Conservation (phyloP, 2,329 filamentous ascomycete genomes). For the Trichoderma oligosporum region DNA sequence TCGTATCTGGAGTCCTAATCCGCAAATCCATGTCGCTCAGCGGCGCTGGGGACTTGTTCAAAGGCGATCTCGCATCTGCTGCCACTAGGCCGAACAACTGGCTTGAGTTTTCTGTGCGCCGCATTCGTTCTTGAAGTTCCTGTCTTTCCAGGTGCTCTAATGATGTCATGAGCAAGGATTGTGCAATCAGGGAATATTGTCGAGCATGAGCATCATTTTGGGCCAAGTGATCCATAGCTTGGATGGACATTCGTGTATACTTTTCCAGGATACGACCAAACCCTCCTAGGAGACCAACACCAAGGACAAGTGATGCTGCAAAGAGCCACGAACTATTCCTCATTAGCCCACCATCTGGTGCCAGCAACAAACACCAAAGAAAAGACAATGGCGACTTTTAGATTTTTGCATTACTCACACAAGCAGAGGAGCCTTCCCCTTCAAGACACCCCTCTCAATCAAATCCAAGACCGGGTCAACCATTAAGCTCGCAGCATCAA, state of each 20-base stretch:
- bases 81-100: slow-evolving; percentile 50
- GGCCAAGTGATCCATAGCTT: slow-evolving; percentile 48
- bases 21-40: slow-evolving; percentile 20
- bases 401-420: slow-evolving; percentile 42
- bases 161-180: slow-evolving; percentile 46
- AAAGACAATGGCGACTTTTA: not conserved
- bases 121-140: slow-evolving; percentile 45
- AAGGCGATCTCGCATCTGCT: slow-evolving; percentile 22
- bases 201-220: slow-evolving; percentile 47
- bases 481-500: slow-evolving; percentile 53
- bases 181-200: slow-evolving; percentile 52
- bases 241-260: slow-evolving; percentile 46
- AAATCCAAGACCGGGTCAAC: slow-evolving; percentile 46
- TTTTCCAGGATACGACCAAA: slow-evolving; percentile 52
- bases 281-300: slow-evolving; percentile 48
- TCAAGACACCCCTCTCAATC: slow-evolving; percentile 40
- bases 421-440: slow-evolving; percentile 46
- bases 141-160: slow-evolving; percentile 46
- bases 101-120: slow-evolving; percentile 48
- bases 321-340: slow-evolving; percentile 49
- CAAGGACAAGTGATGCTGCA: slow-evolving; percentile 50
- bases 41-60: slow-evolving; percentile 15
- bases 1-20: slow-evolving; percentile 20
- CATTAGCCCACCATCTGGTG: not conserved
- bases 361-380: not conserved